Base-by-base conservation (phyloP, 1,284 basidiomycete genomes). In the Cryptococcus sp. region DNA sequence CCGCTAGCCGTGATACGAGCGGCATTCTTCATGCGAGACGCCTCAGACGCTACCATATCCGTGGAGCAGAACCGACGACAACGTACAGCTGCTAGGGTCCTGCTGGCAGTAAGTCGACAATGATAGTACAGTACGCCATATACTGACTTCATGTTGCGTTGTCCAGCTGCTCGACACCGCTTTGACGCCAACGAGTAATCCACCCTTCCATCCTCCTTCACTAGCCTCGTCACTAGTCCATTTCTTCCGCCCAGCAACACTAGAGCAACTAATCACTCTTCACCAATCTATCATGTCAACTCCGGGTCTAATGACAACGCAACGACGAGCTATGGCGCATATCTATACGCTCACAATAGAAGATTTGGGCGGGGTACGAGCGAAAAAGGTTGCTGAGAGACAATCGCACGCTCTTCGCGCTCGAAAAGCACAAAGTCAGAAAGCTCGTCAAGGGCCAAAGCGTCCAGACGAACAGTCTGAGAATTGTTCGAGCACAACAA, bases 321-420 rank as follows among this genome's bases (percentile, higher is more conserved):
- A 34, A 34, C 52, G 48, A 34, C 38, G 45, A 20, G 38, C 19
- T 22, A 11, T 52, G 11, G 39, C 54, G 0, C 58, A 74, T 53
- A 22, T 70, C 10, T 52, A 58, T 44, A 47, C 61, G 1, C 46
- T 67, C 13, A 50, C 49, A 11, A 45, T 75, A 15, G 73, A 75
- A 50, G 66, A 72, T 52, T 47, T 66, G 4, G 68, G 54, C 0
- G 70, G 68, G 5, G 51, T 67, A 5, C 57, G 69, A 15, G 37
- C 23, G n/a, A 41, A 6, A 26, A 59, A 60, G 38, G 34, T 29
- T 25, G 39, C 25, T 13, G 16, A 48, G 34, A 43, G 52, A 40
- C 17, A 34, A 34, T 34, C 29, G 29, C 3, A 34, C 13, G 8
- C 29, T 34, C 29, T 34, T 10, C 29, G 29, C 8, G 29, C 29